Evolutionary conservation across 768 basidiomycete species (phyloP).

Genomic region (Cyclocybe cylindracea): DNA sequence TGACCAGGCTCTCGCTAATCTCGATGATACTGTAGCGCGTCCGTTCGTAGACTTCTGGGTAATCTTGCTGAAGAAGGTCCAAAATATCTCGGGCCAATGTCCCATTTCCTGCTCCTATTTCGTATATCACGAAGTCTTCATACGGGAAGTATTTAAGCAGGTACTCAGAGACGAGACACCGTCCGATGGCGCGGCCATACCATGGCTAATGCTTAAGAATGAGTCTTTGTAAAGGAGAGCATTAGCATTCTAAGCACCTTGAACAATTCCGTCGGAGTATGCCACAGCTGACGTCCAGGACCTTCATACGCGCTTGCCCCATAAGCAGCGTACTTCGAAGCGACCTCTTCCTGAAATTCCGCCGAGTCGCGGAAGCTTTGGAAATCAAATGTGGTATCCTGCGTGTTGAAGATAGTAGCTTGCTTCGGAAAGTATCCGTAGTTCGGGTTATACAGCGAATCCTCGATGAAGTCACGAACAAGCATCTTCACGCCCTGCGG

Average conservation of each 20-base stretch:
- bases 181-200: constrained; percentile 90
- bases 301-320: constrained; percentile 62
- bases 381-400: constrained; percentile 69
- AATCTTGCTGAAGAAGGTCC: constrained; percentile 69
- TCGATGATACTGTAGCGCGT: constrained; percentile 95
- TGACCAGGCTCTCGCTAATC: constrained; percentile 80
- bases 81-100: constrained; percentile 91
- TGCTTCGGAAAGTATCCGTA: constrained; percentile 98
- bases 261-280: constrained; percentile 97
- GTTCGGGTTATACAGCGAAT: constrained; percentile 93
- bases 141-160: constrained; percentile 95
- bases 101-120: constrained; percentile 97
- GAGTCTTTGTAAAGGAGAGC: background rate
- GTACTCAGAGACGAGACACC: constrained; percentile 89
- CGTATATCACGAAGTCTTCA: constrained; percentile 94
- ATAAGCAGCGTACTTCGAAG: constrained; percentile 71
- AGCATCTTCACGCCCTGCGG: constrained; percentile 91
- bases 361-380: constrained; percentile 58
- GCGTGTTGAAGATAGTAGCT: constrained; percentile 82
- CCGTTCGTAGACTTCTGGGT: constrained; percentile 92
- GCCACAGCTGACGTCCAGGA: constrained; percentile 92
- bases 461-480: constrained; percentile 94
- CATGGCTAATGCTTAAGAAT: constrained; percentile 64
- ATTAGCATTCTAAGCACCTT: constrained; percentile 54
- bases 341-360: constrained; percentile 84